Conservation (phyloP, 495 filamentous ascomycete genomes). For the Bathelium albidoporum region DNA sequence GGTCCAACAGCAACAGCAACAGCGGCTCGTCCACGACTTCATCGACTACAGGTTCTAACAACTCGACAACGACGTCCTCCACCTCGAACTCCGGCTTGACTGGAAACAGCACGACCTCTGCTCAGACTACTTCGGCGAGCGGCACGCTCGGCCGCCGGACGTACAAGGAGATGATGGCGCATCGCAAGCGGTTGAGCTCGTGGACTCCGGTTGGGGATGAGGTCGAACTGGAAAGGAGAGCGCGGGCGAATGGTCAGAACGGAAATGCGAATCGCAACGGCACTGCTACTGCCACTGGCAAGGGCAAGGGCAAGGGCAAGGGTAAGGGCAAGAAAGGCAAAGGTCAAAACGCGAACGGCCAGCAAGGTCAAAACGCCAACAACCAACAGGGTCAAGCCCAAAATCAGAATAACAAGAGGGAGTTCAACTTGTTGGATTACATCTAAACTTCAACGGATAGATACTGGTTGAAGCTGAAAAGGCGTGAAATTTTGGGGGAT, state of each 20-base stretch:
- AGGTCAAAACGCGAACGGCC: not conserved
- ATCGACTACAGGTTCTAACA: not conserved
- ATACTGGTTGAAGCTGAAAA: too few relatives aligned
- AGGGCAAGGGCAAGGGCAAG: not conserved
- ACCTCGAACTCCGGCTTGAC: not conserved
- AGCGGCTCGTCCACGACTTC: not conserved
- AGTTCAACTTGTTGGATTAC: not conserved
- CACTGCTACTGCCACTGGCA: not conserved
- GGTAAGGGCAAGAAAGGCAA: not conserved
- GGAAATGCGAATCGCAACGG: not conserved
- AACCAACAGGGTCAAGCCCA: not conserved
- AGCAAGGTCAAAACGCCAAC: not conserved
- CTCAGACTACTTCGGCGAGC: not conserved
- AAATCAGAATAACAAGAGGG: slow-evolving; percentile 1
- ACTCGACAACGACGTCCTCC: not conserved
- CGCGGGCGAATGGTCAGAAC: not conserved
- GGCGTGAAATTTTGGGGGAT: too few relatives aligned
- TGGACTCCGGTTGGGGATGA: not conserved
- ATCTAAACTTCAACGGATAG: not conserved
- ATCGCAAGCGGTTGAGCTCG: not conserved
- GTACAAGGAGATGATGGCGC: not conserved
- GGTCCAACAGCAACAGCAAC: not conserved
- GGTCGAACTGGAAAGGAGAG: not conserved
- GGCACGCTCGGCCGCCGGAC: not conserved
- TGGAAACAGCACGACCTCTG: not conserved